phyloP scores from a whole-genome alignment of 2,329 filamentous ascomycete species.

The Exserohilum rostratum region DNA sequence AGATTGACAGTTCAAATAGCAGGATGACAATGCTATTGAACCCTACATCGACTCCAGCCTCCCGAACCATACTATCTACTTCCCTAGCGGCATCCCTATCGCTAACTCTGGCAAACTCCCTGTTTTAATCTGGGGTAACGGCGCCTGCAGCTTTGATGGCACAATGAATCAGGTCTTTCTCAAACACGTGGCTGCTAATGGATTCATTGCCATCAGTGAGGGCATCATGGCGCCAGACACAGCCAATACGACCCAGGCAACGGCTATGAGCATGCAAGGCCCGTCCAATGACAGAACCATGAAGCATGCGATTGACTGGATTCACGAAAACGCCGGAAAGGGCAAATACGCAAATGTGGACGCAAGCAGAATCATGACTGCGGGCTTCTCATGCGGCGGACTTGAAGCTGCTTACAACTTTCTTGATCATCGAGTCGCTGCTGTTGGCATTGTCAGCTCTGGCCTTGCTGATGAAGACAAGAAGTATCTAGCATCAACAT shows the following conservation, averaged over 20 bases:
- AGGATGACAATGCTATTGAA: neutral
- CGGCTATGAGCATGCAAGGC: neutral
- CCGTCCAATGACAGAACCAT: neutral
- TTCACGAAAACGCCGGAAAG: neutral
- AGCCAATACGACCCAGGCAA: neutral
- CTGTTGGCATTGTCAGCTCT: neutral
- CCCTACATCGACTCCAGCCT: neutral
- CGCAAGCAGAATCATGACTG: neutral
- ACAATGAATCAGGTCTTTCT: neutral
- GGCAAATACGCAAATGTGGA: neutral
- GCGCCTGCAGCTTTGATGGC: neutral
- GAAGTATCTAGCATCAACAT: neutral
- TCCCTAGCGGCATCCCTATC: neutral
- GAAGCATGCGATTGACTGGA: neutral
- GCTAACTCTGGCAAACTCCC: neutral
- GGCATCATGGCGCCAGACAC: neutral
- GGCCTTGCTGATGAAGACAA: neutral
- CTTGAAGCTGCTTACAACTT: neutral
- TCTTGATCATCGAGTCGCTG: neutral
- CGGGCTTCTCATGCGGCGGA: neutral
- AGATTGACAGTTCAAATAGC: neutral
- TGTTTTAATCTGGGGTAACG: neutral
- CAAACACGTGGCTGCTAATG: neutral
- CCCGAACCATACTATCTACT: neutral
- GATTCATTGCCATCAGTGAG: neutral